These are phyloP conservation scores for Penicillium olsonii DNA, from an alignment of 2,329 filamentous ascomycete species.

Conservation along the genomic window DNA sequence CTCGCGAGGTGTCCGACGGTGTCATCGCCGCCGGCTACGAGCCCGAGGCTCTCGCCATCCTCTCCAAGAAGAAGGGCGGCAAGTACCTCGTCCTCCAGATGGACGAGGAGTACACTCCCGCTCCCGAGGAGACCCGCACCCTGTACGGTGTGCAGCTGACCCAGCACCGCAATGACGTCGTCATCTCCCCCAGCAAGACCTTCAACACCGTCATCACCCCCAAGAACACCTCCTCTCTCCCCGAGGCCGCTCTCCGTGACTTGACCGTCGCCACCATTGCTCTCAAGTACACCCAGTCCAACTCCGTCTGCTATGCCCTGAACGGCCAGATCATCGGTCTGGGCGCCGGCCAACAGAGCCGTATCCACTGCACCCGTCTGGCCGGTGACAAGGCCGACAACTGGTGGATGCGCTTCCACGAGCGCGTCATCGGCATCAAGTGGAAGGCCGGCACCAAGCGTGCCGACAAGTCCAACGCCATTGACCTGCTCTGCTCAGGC, in stretches of 20 bases:
- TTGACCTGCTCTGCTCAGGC: conserved; percentile 90
- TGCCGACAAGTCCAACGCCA: conserved; percentile 96
- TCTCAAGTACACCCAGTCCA: conserved; percentile 97
- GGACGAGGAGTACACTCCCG: conserved; percentile 81
- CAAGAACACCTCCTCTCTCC: conserved; percentile 71
- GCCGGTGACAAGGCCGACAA: conserved; percentile 98
- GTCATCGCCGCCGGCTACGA: conserved; percentile 89
- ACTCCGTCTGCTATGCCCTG: conserved; percentile 96
- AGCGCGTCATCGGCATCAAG: conserved; percentile 80
- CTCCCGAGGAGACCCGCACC: conserved; percentile 72
- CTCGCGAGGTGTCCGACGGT: conserved; percentile 95
- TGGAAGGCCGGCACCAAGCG: conserved; percentile 99
- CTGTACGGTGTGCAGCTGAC: conserved; percentile 87
- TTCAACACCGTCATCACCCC: conserved; percentile 86
- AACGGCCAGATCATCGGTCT: conserved; percentile 93
- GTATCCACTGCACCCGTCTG: conserved; percentile 96
- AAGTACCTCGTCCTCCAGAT: conserved; percentile 97
- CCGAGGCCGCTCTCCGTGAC: conserved; percentile 82
- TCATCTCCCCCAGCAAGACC: conserved; percentile 76
- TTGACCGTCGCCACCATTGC: conserved; percentile 94
- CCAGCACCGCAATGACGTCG: conserved; percentile 90
- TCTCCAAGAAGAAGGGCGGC: conserved; percentile 97
- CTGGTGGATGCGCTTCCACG: conserved; percentile 99
- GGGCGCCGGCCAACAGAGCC: conserved; percentile 93
- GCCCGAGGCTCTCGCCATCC: conserved; percentile 80